A percentile compares a stretch with the other conserved stretches of the same genome.
Evolutionary conservation across 1,284 basidiomycete genomes (phyloP).

Genomic region (Leccinum fuscescens): DNA sequence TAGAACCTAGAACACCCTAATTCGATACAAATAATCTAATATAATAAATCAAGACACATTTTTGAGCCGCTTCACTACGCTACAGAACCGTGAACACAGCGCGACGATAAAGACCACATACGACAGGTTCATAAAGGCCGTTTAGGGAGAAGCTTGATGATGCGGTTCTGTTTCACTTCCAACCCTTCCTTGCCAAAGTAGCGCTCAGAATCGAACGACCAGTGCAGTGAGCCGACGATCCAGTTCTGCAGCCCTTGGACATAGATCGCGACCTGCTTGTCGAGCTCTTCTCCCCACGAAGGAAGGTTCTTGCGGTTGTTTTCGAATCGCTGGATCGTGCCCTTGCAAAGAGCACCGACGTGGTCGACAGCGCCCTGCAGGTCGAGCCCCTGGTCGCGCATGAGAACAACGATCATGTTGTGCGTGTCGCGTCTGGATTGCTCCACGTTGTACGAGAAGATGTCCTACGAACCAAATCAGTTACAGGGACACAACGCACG

Average conservation of each 20-base stretch:
- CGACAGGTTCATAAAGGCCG: conserved; percentile 19
- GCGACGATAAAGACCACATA: background rate
- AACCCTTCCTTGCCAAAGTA: conserved; percentile 52
- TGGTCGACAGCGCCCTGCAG: conserved; percentile 54
- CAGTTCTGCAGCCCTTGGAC: conserved; percentile 54
- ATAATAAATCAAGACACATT: background rate
- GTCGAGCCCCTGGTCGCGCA: conserved; percentile 46
- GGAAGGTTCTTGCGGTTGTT: conserved; percentile 45
- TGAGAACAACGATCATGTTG: conserved; percentile 60
- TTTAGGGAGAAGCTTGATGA: conserved; percentile 44
- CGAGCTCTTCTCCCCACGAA: conserved; percentile 51
- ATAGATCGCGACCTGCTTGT: conserved; percentile 49
- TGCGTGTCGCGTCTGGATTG: conserved; percentile 56
- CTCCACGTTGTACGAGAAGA: conserved; percentile 63
- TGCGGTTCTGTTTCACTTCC: conserved; percentile 45
- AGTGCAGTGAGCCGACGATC: conserved; percentile 58
- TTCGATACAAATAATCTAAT: conserved; percentile 12
- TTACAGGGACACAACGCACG: background rate
- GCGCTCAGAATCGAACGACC: conserved; percentile 56
- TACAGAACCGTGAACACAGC: background rate
- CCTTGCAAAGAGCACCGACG: conserved; percentile 49
- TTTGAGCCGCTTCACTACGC: background rate
- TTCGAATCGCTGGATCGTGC: conserved; percentile 47
- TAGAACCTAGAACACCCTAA: conserved; percentile 8
- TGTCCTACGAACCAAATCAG: conserved; percentile 41